phyloP scores from a whole-genome alignment of 1,284 basidiomycete species.

The Ceratobasidium sp. region DNA sequence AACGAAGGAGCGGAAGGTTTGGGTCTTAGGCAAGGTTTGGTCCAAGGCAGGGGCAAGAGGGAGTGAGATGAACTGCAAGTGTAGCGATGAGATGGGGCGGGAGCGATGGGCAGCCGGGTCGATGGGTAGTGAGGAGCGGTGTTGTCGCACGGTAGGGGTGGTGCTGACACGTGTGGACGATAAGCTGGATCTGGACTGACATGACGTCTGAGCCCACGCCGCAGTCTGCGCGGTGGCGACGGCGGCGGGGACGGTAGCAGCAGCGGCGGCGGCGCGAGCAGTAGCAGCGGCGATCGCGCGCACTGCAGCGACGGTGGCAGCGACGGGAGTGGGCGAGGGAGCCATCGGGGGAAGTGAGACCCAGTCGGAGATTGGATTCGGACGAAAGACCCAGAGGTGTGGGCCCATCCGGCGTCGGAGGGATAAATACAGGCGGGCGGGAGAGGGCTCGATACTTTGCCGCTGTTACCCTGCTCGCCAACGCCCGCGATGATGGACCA shows the following conservation, averaged over 20 bases:
- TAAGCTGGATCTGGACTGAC: constrained; percentile 30
- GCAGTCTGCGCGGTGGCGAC: constrained; percentile 6
- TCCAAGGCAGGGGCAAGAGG: constrained; percentile 9
- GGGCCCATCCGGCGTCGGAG: constrained; percentile 3
- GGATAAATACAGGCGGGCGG: constrained; percentile 21
- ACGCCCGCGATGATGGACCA: constrained; percentile 18
- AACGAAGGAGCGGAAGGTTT: background rate
- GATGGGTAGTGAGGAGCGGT: constrained; percentile 14
- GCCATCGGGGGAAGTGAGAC: constrained; percentile 4
- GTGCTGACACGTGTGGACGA: constrained; percentile 24
- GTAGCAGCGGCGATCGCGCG: background rate
- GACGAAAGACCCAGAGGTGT: background rate
- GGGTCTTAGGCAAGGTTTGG: background rate
- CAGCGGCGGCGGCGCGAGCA: background rate
- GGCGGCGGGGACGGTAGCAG: background rate
- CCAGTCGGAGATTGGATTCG: constrained; percentile 1
- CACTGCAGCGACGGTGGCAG: background rate
- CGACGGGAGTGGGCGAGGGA: background rate
- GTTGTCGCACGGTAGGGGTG: constrained; percentile 26
- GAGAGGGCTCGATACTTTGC: background rate
- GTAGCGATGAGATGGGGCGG: constrained; percentile 1
- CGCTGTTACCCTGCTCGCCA: too few relatives aligned
- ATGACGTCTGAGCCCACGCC: constrained; percentile 17
- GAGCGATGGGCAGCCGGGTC: constrained; percentile 23
- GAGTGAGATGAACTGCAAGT: background rate